A percentile compares a stretch with the other conserved stretches of the same genome.
Conservation (phyloP, 176 grass and related monocot genomes). For the Paspalum notatum region DNA sequence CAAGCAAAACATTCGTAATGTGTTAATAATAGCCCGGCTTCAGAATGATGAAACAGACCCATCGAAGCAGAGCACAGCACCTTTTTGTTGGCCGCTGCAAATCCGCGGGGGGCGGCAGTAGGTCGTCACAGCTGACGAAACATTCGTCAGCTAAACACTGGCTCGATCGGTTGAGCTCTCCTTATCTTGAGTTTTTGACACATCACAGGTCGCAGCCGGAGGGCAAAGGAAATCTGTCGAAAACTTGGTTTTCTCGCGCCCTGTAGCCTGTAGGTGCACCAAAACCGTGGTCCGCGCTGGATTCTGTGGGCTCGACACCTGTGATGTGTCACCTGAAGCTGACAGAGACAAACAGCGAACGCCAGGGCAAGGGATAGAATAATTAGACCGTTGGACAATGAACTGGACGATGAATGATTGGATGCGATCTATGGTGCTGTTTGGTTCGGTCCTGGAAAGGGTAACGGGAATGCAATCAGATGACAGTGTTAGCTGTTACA, state of each 20-base stretch:
- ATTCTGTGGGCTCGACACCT: no score
- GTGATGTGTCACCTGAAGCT: no score
- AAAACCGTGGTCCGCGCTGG: slow-evolving; percentile 13
- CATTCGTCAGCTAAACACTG: neutral
- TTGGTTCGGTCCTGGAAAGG: no score
- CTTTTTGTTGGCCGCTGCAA: neutral
- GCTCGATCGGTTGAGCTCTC: slow-evolving; percentile 9
- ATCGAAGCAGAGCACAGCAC: neutral
- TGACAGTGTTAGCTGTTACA: no score
- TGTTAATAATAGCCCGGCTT: neutral
- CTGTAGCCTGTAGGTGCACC: neutral
- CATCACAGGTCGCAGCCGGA: no score
- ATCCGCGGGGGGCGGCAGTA: neutral
- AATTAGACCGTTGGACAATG: no score
- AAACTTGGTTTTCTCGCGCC: neutral
- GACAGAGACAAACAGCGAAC: no score
- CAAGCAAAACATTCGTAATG: no score
- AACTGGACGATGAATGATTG: neutral
- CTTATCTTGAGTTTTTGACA: slow-evolving; percentile 18
- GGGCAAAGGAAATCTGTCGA: neutral
- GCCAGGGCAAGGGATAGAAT: no score
- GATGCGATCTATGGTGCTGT: no score
- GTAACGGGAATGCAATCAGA: no score
- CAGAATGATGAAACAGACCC: neutral
- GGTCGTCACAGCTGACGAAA: neutral